Evolutionary conservation across 2,329 filamentous ascomycete species (phyloP), one percentile per base, ranked within the genome.

Genomic region (Diaporthe vexans): DNA sequence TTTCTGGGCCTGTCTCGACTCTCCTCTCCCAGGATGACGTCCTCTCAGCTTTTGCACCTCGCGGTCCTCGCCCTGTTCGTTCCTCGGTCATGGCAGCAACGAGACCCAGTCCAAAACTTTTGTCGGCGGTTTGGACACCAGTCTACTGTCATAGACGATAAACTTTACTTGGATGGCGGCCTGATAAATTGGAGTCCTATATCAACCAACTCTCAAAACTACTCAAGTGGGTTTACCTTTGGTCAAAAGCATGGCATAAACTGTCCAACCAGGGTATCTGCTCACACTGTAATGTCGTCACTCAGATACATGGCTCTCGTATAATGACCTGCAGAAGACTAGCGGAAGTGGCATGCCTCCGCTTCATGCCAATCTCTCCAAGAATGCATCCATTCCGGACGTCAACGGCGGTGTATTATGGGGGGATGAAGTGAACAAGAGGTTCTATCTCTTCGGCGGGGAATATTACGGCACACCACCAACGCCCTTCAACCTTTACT

Each of bases 111-210:
- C 65, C 83, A 81, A 33, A 85, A 90, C 79, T 92, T 88, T 73
- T 89, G 87, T 77, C 82, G 87, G 59, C 82, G 87, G 74, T 89
- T 87, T 81, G 89, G 88, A 58, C 91, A 93, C 79, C 89, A 91
- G 79, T 90, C 89, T 10, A 86, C 91, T 9, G 84, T 91, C 13
- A 85, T 93, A 59, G 89, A 91, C 79, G 81, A 86, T 56, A 87
- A 85, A 76, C 82, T 93, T 26, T 93, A 90, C 79, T 89, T 93
- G 70, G 90, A 93, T 78, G 91, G 91, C 51, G 91, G 91, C 6
- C 82, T 88, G 71, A 79, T 92, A 37, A 87, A 89, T 77, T 91
- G 88, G 81, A 88, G 86, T 77, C 85, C 88, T 2, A 81, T 88
- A 26, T 80, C 85, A 3, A 81, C 85, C 56, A 86, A 87, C 77